phyloP scores from a whole-genome alignment of 1,139 yeast species.

The Zygoascus sp. region DNA sequence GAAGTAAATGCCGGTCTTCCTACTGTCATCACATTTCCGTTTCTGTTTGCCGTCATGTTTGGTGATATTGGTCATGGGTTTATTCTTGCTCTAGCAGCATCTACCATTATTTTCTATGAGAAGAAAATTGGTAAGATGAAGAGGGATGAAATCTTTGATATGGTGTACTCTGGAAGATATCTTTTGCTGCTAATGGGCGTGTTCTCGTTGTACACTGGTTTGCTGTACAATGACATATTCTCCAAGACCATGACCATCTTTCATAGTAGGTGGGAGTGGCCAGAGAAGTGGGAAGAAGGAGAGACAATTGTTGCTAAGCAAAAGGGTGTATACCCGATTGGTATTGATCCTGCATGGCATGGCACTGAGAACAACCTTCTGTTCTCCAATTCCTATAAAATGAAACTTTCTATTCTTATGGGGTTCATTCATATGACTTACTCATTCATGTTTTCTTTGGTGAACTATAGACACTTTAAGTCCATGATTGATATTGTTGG shows the following conservation, averaged over 20 bases:
- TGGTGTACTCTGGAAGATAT: conserved; percentile 93
- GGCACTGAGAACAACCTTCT: conserved; percentile 89
- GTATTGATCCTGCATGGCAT: conserved; percentile 95
- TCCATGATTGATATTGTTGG: conserved; percentile 83
- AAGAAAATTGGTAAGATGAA: conserved; percentile 55
- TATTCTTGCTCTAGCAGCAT: conserved; percentile 68
- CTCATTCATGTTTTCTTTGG: conserved; percentile 79
- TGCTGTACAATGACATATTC: conserved; percentile 87
- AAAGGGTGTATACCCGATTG: conserved; percentile 72
- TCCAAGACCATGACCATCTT: conserved; percentile 86
- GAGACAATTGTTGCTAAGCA: conserved; percentile 60
- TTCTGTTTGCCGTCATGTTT: conserved; percentile 98
- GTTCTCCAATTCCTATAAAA: conserved; percentile 90
- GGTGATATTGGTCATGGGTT: conserved; percentile 98
- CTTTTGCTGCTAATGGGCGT: conserved; percentile 84
- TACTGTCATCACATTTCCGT: conserved; percentile 91
- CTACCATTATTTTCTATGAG: conserved; percentile 67
- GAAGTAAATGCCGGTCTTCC: conserved; percentile 97
- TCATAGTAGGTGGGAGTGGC: conserved; percentile 91
- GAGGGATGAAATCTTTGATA: conserved; percentile 91
- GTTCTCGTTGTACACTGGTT: conserved; percentile 91
- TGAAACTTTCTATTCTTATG: conserved; percentile 92
- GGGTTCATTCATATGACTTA: conserved; percentile 95
- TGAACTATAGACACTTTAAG: conserved; percentile 69
- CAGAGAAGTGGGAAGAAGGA: conserved; percentile 60